Evolutionary conservation across 768 basidiomycete genomes (phyloP).

Genomic region (Termitomyces bulborhizus): DNA sequence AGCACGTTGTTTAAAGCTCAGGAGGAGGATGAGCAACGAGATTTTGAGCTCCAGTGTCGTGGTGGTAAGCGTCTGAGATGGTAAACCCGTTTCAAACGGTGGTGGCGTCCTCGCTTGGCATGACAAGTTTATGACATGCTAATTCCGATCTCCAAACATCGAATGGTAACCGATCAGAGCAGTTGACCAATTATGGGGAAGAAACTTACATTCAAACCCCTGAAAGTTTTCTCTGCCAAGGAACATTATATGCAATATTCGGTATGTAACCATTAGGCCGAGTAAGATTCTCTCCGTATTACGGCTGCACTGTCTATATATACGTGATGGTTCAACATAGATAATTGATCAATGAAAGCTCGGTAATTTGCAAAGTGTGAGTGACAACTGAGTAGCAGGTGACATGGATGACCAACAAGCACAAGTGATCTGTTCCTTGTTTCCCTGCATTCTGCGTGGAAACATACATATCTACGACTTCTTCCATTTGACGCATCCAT

Average conservation of each 20-base stretch:
- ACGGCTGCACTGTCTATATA: not conserved
- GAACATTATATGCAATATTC: not conserved
- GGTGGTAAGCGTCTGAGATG: slow-evolving; percentile 2
- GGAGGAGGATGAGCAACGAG: slow-evolving; percentile 13
- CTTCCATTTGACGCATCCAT: too few species aligned
- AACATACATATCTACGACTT: too few species aligned
- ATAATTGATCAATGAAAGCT: not conserved
- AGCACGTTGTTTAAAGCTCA: slow-evolving; percentile 9
- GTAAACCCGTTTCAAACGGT: too few species aligned
- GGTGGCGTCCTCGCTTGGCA: too few species aligned
- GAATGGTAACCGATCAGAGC: too few species aligned
- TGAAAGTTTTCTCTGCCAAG: too few species aligned
- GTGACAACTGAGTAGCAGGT: not conserved
- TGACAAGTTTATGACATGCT: too few species aligned
- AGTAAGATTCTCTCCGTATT: not conserved
- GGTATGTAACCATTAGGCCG: not conserved
- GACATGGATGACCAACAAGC: not conserved
- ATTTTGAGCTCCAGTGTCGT: slow-evolving; percentile 13
- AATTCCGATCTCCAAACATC: too few species aligned
- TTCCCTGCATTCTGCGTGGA: not conserved
- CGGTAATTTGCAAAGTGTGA: too few species aligned
- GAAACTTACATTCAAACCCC: too few species aligned
- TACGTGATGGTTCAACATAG: not conserved
- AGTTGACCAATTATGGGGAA: too few species aligned
- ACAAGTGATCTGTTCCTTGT: not conserved